Evolutionary conservation across 148 eudicot genomes (phyloP), one percentile per base, ranked within the genome.

Genomic region (Arbutus unedo): DNA sequence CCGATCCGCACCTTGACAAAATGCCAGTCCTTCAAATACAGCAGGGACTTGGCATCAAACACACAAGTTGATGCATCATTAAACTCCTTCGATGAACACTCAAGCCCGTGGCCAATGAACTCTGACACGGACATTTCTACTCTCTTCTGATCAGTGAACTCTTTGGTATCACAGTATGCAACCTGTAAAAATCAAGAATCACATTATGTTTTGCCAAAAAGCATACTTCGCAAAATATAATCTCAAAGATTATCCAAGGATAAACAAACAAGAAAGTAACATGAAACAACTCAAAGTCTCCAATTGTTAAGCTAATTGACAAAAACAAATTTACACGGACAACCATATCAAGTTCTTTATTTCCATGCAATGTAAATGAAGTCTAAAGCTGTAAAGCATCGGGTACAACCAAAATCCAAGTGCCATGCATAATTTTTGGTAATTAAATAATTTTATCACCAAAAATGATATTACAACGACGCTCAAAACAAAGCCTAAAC

Each of bases 1-100:
- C 59, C 49, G 72, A 67, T 25, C 18, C 84, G 80, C 75, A 96
- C 99, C 99, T 94, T 96, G 47, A 92, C 98, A 85, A 97, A 97
- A 85, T 97, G 99, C 99, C 99, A 97, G 84, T 97, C 99, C 82
- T 97, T 97, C 86, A 97, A 82, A 87, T 97, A 97, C 83, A 94
- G 83, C 8, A 89, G 81, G 43, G 95, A 85, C 81, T 87, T 85
- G 44, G 86, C 90, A 84, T 74, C 81, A 79, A 18, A 55, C 6
- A 50, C 73, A 31, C 71, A 54, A 75, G 80, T 49, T 6, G 87
- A 81, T 77, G 76, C 76, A 82, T 51, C 59, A 49, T 78, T 48
- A 83, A 21, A 75, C 44, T 74, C 82, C 60, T 73, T 50, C 14
- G 81, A 66, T 50, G 84, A 81, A 68, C 80, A 80, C n/a, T 84